Evolutionary conservation across 1,284 basidiomycete genomes (phyloP), one percentile per base, ranked within the genome.

Genomic region (Mycena citricolor): DNA sequence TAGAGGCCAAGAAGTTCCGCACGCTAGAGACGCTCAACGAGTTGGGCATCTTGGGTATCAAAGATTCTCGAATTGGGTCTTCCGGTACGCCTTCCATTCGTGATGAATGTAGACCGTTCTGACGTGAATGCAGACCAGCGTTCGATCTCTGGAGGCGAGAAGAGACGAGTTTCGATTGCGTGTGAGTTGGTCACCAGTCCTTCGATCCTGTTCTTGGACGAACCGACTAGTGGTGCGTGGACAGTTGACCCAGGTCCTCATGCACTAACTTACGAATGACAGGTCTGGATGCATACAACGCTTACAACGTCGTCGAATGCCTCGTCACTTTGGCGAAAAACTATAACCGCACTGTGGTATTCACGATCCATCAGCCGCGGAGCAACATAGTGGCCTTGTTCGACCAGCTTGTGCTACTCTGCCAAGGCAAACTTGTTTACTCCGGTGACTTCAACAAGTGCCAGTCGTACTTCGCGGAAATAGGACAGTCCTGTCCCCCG

Each of bases 291-390:
- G 85, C 94, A 0, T 97, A 85, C 71, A 98, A 98, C 57, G 95
- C 95, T 0, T 87, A 79, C 71, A 97, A 97, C 55, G 95, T 99
- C 49, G 76, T 99, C 25, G 91, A 95, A 40, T 85, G 86, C 21
- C 74, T 99, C 24, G 86, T 88, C 2, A 84, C 86, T 5, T 77
- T 98, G 8, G 92, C 94, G 1, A 75, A 82, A 32, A 81, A 88
- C 55, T 97, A 93, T 68, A 91, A 94, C 57, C 83, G 94, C n/a
- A 97, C 94, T 0, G 90, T 98, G 41, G 75, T 98, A 52, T 97
- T 97, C 68, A 97, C 95, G 0, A 97, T 99, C 50, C 95, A 99
- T 61, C 95, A 98, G 64, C 95, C 95, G n/a, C 84, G 94, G 44
- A 93, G 90, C 63, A 97, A 97, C 67, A 98, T 99, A 54, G 94